Conservation (phyloP, 768 basidiomycete genomes). For the Boletus tomentosulus region DNA sequence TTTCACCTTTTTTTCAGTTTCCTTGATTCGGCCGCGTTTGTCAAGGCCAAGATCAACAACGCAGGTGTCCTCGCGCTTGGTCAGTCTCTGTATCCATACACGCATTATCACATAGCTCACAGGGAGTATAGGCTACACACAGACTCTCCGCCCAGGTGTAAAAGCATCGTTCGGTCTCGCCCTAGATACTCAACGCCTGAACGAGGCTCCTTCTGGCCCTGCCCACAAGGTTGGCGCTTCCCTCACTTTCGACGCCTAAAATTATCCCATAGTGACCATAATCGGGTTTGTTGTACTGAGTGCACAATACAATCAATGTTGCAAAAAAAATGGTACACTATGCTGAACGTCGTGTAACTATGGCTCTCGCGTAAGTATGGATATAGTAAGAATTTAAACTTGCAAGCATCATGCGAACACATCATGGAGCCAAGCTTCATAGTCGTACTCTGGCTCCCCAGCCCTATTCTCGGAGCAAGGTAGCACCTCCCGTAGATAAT, state of each 20-base stretch:
- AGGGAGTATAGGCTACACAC: conserved; percentile 68
- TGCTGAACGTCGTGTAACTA: background rate
- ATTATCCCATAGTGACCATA: conserved; percentile 18
- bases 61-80: conserved; percentile 83
- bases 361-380: background rate
- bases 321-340: conserved; percentile 1
- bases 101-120: conserved; percentile 8
- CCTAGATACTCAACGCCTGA: conserved; percentile 89
- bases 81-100: conserved; percentile 29
- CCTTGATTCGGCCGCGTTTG: conserved; percentile 84
- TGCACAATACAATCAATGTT: conserved; percentile 13
- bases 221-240: conserved; percentile 82
- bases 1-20: conserved; percentile 39
- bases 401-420: conserved; percentile 55
- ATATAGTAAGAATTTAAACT: background rate
- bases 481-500: conserved; percentile 82
- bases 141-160: conserved; percentile 89
- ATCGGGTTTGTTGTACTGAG: conserved; percentile 10
- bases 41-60: conserved; percentile 99
- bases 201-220: conserved; percentile 63
- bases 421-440: conserved; percentile 76
- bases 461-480: conserved; percentile 50
- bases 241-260: conserved; percentile 70
- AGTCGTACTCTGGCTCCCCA: conserved; percentile 73
- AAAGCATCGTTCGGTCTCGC: conserved; percentile 92